A percentile compares a stretch with the other conserved stretches of the same genome.
Evolutionary conservation across 768 basidiomycete species (phyloP).

Genomic region (Suillus spraguei): DNA sequence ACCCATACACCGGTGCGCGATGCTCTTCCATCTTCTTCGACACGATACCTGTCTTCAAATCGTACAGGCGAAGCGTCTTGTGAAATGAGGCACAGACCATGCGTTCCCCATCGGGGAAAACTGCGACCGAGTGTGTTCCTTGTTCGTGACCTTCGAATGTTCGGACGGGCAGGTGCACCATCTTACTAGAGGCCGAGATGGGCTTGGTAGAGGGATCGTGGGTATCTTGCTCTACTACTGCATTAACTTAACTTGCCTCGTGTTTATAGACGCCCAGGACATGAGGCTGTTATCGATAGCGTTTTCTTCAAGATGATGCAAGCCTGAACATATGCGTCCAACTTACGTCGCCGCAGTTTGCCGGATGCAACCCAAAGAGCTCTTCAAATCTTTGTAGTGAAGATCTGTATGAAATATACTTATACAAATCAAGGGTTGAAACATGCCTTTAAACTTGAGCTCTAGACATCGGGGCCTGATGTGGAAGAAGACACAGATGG

Average conservation of each 20-base stretch:
- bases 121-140: neutral
- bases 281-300: neutral
- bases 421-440: neutral
- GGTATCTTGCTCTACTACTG: neutral
- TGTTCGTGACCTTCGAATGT: neutral
- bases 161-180: neutral
- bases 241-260: neutral
- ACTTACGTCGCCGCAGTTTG: neutral
- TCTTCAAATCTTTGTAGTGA: neutral
- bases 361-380: neutral
- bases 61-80: neutral
- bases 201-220: neutral
- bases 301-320: neutral
- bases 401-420: neutral
- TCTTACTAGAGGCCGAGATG: neutral
- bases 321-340: neutral
- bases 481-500: neutral
- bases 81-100: neutral
- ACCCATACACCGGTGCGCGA: neutral
- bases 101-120: neutral
- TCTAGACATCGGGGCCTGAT: neutral
- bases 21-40: neutral
- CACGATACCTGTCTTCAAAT: neutral
- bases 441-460: neutral
- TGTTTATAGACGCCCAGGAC: neutral